Percentiles rank a stretch among this genome's conserved stretches.
Evolutionary conservation across 345 rosid species (phyloP).

Genomic region (Brassica napus): Da-Ae NC_063444.1:38356001-38356500

Average conservation of each 20-base stretch:
- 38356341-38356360: neutral
- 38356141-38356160: neutral
- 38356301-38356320: neutral
- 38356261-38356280: neutral
- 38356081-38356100: neutral
- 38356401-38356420: neutral
- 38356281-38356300: neutral
- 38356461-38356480: conserved; percentile 6
- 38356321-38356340: neutral
- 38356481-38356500: conserved; percentile 63
- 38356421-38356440: neutral
- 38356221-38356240: neutral
- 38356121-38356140: neutral
- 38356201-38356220: neutral
- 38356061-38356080: neutral
- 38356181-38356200: no score
- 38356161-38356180: no score
- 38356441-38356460: neutral
- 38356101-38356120: neutral
- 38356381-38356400: neutral
- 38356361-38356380: neutral
- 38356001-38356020: conserved; percentile 55
- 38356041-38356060: conserved; percentile 61
- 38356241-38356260: neutral
- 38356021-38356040: conserved; percentile 76